These are phyloP conservation scores for Ramalina intermedia DNA, from an alignment of 495 filamentous ascomycete genomes.

Conservation along the genomic window DNA sequence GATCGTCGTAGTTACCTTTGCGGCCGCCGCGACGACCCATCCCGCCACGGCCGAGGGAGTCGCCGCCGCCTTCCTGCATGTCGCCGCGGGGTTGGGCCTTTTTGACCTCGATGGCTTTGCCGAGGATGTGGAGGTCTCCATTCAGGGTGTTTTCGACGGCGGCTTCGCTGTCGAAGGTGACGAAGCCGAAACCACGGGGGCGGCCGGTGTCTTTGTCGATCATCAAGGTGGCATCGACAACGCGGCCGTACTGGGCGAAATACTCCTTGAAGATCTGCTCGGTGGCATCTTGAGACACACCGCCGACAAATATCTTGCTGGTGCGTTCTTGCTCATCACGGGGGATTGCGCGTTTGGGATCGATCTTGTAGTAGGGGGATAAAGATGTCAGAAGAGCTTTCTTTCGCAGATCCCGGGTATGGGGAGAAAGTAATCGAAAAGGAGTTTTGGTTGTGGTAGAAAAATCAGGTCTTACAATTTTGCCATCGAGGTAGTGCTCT, in stretches of 20 bases:
- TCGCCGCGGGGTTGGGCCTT: conserved; percentile 94
- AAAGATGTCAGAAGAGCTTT: conserved; percentile 16
- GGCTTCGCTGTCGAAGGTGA: conserved; percentile 91
- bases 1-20: conserved; percentile 32
- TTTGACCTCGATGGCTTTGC: conserved; percentile 95
- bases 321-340: conserved; percentile 96
- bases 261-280: conserved; percentile 93
- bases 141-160: conserved; percentile 85
- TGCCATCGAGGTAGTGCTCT: conserved; percentile 94
- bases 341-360: conserved; percentile 94
- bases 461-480: conserved; percentile 58
- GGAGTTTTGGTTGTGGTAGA: conserved; percentile 4
- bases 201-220: conserved; percentile 98
- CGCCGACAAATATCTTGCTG: conserved; percentile 95
- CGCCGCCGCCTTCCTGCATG: conserved; percentile 76
- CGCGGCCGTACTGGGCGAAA: conserved; percentile 89
- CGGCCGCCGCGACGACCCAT: conserved; percentile 39
- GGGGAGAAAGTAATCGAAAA: conserved; percentile 6
- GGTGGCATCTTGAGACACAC: conserved; percentile 91
- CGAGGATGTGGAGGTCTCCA: conserved; percentile 68
- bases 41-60: conserved; percentile 37
- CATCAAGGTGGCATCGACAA: conserved; percentile 96
- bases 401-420: not conserved
- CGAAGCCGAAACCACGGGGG: conserved; percentile 94
- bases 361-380: conserved; percentile 47